Evolutionary conservation across 352 stramenopile genomes (phyloP), one percentile per base, ranked within the genome.

Genomic region (Globisporangium cylindrosporum): DNA sequence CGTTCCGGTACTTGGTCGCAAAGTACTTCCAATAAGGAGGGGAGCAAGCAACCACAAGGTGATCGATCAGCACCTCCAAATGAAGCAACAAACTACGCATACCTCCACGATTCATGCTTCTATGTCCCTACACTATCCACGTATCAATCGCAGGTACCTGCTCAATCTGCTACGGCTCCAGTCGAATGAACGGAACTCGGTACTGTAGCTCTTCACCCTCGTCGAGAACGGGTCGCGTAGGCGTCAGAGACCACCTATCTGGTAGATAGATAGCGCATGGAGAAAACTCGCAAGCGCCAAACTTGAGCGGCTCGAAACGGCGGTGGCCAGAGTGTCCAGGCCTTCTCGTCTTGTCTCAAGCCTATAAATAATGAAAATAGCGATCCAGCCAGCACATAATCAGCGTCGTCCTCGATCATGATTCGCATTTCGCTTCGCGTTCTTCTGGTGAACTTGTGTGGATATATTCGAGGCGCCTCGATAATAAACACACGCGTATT

Each of bases 1-100:
- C 78, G 48, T 93, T 93, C 71, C 74, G 78, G n/a, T 72, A 79
- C 29, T 74, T 88, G 41, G 58, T 86, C 3, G 70, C 70, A 48
- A 69, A 48, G 38, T 59, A 64, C 15, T 29, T 38, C 24, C 49
- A 51, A 38, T 38, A 67, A 46, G 8, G 25, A 67, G 27, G 3
- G 25, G 7, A 43, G 54, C 12, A n/a, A 43, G 20, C 53, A 38
- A 22, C 5, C 43, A 49, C 15, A 49, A 43, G 36, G 36, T 18
- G 12, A 46, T 46, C 38, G 6, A 46, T 46, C 38, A 20, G 38
- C 38, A 46, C 3, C 15, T 2, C 38, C 38, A 46, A 41, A 38
- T 38, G 59, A 60, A 12, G 25, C 18, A 43, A 27, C 20, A 27
- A 38, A 51, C 43, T 7, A 51, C 15, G 6, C 5, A 5, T 24